phyloP scores from a whole-genome alignment of 164 flowering plant species.

The Vitis rotundifolia region DNA sequence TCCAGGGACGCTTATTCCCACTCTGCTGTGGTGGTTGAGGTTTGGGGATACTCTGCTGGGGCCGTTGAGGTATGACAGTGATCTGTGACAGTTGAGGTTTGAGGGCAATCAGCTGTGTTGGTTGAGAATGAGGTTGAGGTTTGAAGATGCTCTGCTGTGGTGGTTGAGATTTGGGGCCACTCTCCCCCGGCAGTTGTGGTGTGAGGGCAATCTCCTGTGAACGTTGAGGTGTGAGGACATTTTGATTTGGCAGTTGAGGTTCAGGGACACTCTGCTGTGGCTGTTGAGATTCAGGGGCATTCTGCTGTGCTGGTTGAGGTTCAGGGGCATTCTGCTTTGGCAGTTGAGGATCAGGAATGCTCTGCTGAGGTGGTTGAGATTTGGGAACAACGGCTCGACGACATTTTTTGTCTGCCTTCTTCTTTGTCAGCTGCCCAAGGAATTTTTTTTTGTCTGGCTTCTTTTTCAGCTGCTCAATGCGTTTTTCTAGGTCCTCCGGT shows the following conservation, averaged over 20 bases:
- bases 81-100: neutral
- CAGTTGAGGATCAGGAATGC: neutral
- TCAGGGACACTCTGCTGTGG: no score
- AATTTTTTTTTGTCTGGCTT: no score
- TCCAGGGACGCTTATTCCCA: constrained; percentile 8
- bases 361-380: neutral
- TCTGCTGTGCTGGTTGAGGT: neutral
- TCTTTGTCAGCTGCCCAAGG: neutral
- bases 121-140: no score
- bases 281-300: no score
- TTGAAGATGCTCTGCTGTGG: neutral
- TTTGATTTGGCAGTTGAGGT: neutral
- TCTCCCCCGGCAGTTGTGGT: no score
- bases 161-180: neutral
- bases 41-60: neutral
- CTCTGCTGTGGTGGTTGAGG: neutral
- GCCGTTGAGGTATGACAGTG: neutral
- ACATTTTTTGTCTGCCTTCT: neutral
- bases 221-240: neutral
- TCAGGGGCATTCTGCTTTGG: neutral
- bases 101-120: no score
- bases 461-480: constrained; percentile 6
- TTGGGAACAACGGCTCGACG: no score
- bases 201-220: neutral
- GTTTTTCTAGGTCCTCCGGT: neutral